phyloP scores from a whole-genome alignment of 1,284 basidiomycete species.

The Cutaneotrichosporon dermatis region DNA sequence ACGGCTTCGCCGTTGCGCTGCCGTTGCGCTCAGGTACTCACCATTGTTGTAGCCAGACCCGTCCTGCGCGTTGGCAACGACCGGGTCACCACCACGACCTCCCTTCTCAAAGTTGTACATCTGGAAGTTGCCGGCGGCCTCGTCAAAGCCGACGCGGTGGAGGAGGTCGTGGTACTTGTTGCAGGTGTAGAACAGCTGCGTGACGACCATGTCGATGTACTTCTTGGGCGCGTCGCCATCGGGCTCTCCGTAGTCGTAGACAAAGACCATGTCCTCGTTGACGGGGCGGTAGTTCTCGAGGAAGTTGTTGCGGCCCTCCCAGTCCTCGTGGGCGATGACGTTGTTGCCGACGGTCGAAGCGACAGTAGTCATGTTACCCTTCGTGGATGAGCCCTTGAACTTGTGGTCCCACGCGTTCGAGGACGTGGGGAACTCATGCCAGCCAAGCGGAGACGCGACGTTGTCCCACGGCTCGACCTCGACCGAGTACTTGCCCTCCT shows the following conservation, averaged over 20 bases:
- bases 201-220: slow-evolving; percentile 78
- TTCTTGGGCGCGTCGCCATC: slow-evolving; percentile 54
- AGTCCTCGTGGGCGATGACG: slow-evolving; percentile 54
- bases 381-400: slow-evolving; percentile 37
- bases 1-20: no score
- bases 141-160: slow-evolving; percentile 77
- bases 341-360: slow-evolving; percentile 88
- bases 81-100: slow-evolving; percentile 78
- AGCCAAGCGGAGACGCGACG: slow-evolving; percentile 77
- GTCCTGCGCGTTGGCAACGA: slow-evolving; percentile 92
- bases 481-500: slow-evolving; percentile 39
- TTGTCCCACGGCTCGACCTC: slow-evolving; percentile 61
- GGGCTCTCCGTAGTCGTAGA: slow-evolving; percentile 62
- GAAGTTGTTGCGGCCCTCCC: slow-evolving; percentile 74
- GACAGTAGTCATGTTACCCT: slow-evolving; percentile 56
- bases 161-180: slow-evolving; percentile 62
- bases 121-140: slow-evolving; percentile 92
- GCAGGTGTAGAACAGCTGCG: slow-evolving; percentile 88
- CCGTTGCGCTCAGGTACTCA: slow-evolving; percentile 12
- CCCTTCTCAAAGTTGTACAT: slow-evolving; percentile 91
- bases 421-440: slow-evolving; percentile 62
- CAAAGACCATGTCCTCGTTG: slow-evolving; percentile 58
- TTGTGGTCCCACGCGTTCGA: slow-evolving; percentile 40
- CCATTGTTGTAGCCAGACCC: slow-evolving; percentile 76
- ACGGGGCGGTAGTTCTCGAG: slow-evolving; percentile 74